Evolutionary conservation across 2,329 filamentous ascomycete genomes (phyloP).

Genomic region (Incumbomyces lentus): DNA sequence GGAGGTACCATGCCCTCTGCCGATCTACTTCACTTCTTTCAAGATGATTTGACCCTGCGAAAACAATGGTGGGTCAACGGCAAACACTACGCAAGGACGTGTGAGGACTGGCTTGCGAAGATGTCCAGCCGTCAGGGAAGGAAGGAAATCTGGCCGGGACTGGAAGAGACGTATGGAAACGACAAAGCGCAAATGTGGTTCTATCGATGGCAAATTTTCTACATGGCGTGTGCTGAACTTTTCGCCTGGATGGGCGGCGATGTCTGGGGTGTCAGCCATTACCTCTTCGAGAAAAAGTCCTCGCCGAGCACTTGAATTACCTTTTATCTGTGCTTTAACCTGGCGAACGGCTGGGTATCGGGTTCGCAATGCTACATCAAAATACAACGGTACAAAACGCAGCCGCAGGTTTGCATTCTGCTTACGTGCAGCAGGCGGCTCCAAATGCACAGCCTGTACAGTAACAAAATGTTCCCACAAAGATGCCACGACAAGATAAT

Average conservation of each 20-base stretch:
- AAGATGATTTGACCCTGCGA: conserved; percentile 49
- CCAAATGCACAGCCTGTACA: too few species aligned
- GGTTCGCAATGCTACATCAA: too few species aligned
- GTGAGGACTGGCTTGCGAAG: conserved; percentile 42
- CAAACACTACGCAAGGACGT: conserved; percentile 58
- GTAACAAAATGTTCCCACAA: too few species aligned
- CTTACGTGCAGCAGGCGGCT: too few species aligned
- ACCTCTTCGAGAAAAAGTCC: conserved; percentile 51
- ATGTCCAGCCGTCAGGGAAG: conserved; percentile 33
- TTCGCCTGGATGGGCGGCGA: conserved; percentile 57
- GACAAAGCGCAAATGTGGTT: conserved; percentile 53
- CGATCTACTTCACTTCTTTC: conserved; percentile 58
- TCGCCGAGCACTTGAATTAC: background rate
- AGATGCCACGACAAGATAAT: too few species aligned
- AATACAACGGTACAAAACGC: too few species aligned
- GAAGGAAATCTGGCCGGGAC: conserved; percentile 51
- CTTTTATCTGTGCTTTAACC: too few species aligned
- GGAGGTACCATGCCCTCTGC: conserved; percentile 62
- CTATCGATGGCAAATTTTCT: conserved; percentile 62
- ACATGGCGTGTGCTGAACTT: conserved; percentile 60
- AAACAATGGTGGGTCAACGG: conserved; percentile 64
- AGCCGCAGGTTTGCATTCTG: too few species aligned
- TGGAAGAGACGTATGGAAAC: conserved; percentile 56
- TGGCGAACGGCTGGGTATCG: too few species aligned
- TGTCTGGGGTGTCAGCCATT: conserved; percentile 58